A percentile compares a stretch with the other conserved stretches of the same genome.
phyloP scores from a whole-genome alignment of 2,329 filamentous ascomycete genomes.

The Zymoseptoria crescenta region DNA sequence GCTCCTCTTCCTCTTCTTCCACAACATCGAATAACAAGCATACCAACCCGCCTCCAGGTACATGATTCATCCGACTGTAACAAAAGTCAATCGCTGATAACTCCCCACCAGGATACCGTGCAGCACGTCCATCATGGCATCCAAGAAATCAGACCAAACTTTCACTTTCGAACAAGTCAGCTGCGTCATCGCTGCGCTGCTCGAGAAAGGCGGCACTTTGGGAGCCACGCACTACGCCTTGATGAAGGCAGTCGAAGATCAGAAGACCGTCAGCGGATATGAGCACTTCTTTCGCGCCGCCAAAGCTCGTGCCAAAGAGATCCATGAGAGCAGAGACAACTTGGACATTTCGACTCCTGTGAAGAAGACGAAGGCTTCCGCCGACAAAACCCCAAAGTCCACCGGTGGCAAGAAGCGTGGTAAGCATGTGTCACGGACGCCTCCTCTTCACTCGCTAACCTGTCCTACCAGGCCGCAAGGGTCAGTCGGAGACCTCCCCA shows the following conservation, averaged over 20 bases:
- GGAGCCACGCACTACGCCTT: conserved; percentile 21
- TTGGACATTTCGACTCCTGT: not conserved
- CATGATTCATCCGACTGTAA: not conserved
- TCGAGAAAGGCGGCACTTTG: conserved; percentile 12
- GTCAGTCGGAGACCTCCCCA: not conserved
- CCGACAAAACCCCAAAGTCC: not conserved
- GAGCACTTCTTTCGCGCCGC: conserved; percentile 25
- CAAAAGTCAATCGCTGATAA: not conserved
- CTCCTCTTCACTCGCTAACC: not conserved
- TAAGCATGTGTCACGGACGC: not conserved
- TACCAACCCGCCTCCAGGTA: not conserved
- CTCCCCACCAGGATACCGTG: not conserved
- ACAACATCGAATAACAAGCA: not conserved
- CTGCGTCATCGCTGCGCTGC: conserved; percentile 5
- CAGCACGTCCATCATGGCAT: not conserved
- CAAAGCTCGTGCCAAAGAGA: conserved; percentile 23
- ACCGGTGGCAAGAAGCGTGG: conserved; percentile 8
- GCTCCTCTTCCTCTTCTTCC: not conserved
- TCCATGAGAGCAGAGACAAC: conserved; percentile 7
- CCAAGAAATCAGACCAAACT: conserved; percentile 1
- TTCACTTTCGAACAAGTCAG: conserved; percentile 12
- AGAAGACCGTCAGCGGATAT: conserved; percentile 8
- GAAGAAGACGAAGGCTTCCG: not conserved
- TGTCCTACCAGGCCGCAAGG: not conserved
- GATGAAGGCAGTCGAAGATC: conserved; percentile 24